A percentile compares a stretch with the other conserved stretches of the same genome.
Conservation (phyloP, 1,284 basidiomycete species). For the Stereum hirsutum region DNA sequence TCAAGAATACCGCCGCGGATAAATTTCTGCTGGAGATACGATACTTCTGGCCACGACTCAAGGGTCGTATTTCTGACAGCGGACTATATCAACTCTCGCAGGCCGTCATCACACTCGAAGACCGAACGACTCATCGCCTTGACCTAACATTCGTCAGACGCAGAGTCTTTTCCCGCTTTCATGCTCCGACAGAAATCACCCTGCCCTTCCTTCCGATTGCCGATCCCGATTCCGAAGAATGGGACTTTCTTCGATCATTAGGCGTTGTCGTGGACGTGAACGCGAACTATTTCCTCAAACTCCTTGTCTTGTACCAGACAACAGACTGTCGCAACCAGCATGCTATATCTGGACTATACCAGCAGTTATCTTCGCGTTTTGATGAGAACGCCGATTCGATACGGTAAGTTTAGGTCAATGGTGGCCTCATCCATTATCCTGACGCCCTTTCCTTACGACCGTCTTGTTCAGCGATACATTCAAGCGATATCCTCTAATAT, state of each 20-base stretch:
- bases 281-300: slow-evolving; percentile 9
- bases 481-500: slow-evolving; percentile 7
- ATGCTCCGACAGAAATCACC: no score
- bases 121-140: no score
- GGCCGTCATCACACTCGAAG: no score
- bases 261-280: slow-evolving; percentile 3
- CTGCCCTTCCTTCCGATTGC: neutral
- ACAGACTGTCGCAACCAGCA: slow-evolving; percentile 4
- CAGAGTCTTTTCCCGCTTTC: no score
- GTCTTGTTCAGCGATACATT: slow-evolving; percentile 6
- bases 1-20: no score
- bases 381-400: neutral
- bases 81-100: no score
- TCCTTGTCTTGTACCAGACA: slow-evolving; percentile 7
- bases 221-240: neutral
- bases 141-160: no score
- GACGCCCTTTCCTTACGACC: neutral
- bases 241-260: neutral
- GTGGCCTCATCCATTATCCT: neutral
- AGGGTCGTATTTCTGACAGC: no score
- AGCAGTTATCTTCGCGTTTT: neutral
- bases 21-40: no score
- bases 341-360: slow-evolving; percentile 8
- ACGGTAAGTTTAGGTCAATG: neutral
- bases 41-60: no score